Base-by-base conservation (phyloP, 148 eudicot genomes). In the Rhododendron ferrugineum region DNA sequence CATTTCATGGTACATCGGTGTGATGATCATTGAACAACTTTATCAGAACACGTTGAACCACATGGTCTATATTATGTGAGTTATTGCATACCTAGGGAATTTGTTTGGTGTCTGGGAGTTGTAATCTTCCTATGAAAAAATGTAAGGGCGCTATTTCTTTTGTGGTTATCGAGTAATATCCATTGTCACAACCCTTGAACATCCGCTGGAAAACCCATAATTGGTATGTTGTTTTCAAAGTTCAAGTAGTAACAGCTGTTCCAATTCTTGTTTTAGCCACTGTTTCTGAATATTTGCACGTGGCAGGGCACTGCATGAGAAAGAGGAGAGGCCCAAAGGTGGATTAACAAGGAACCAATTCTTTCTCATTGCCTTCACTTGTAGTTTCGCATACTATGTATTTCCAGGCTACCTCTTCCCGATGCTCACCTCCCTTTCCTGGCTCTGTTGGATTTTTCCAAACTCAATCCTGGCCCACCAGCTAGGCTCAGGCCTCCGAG, bases 301-400 rank as follows among this genome's bases (percentile, higher is more conserved):
- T 73, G 30, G 72, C 95, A 96, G 98, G 92, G 98, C 99, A 52
- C 88, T 97, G 74, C 98, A 97, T 84, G 98, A 93, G 86, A 92
- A 89, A 86, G 96, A 95, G 85, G 83, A 68, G 83, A 91, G 99
- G 85, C 62, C 88, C 0, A 94, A 86, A 85, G 92, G 92, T 4
- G 90, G 90, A 81, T 28, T 95, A 78, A 94, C 88, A 78, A 84
- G 94, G 87, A 94, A 92, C 74, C 96, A 97, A 77, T 94, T 93
- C 92, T 97, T 97, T 89, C 84, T 94, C 0, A 87, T 95, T 52
- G 92, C 91, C 75, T 86, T 97, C 82, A 84, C 88, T 23, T 89
- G 92, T 85, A 90, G 95, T 75, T 92, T 93, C 58, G 93, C 98
- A 16, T 95, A 95, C 84, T 92, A 92, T 81, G 89, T 95, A 52